phyloP scores from a whole-genome alignment of 805 yeast genomes.

The Cyberlindnera xylosilytica region DNA sequence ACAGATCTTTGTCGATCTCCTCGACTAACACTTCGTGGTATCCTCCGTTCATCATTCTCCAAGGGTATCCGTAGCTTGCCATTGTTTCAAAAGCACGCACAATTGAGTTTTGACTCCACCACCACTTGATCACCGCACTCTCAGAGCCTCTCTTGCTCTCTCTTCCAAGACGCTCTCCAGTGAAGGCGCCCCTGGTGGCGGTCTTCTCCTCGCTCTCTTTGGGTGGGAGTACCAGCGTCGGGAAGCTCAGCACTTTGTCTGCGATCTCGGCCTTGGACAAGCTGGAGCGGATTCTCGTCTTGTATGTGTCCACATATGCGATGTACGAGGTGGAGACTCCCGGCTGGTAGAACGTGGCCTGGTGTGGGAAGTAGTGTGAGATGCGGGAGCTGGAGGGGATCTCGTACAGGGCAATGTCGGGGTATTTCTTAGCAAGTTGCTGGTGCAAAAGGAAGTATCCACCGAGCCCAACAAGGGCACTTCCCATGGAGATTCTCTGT shows the following conservation, averaged over 20 bases:
- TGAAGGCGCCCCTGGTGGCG: background rate
- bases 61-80: constrained; percentile 25
- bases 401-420: constrained; percentile 20
- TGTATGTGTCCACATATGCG: constrained; percentile 23
- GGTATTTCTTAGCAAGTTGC: constrained; percentile 15
- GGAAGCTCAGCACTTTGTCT: constrained; percentile 2
- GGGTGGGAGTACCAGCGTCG: constrained; percentile 1
- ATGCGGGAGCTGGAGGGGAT: constrained; percentile 18
- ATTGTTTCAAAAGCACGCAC: constrained; percentile 18
- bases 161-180: background rate
- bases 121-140: constrained; percentile 13
- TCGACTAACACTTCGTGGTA: constrained; percentile 19
- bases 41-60: constrained; percentile 29
- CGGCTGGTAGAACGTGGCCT: constrained; percentile 1
- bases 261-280: background rate
- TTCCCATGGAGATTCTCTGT: constrained; percentile 14
- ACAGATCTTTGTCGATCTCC: constrained; percentile 1
- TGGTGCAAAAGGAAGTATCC: constrained; percentile 20
- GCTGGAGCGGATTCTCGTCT: constrained; percentile 8
- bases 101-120: constrained; percentile 6
- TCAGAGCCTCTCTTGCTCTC: background rate
- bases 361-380: constrained; percentile 7
- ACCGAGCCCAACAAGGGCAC: constrained; percentile 10
- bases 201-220: background rate
- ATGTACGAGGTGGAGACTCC: constrained; percentile 4